Base-by-base conservation (phyloP, 2,329 filamentous ascomycete genomes). In the Annulohypoxylon truncatum region DNA sequence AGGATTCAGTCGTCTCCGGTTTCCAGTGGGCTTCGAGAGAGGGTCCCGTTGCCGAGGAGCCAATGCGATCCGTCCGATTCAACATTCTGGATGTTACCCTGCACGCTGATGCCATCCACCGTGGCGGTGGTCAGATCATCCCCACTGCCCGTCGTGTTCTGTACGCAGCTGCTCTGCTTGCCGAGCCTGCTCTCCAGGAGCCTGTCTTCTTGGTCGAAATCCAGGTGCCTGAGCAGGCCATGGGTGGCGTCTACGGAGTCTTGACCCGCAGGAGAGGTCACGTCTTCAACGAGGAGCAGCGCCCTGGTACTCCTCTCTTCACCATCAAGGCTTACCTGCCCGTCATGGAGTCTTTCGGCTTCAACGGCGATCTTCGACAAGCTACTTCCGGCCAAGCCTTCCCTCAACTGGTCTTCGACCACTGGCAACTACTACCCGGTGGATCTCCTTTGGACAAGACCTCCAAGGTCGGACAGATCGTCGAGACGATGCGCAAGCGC, bases 211-310 rank as follows among this genome's bases (percentile, higher is more conserved):
- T 97, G 82, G 94, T 97, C 82, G 96, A 99, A 85, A 99, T 99
- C 83, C 94, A 97, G 87, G 96, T 99, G 71, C 95, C 95, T 79
- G 96, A 99, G 89, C 87, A 90, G 79, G 95, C 96, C 81, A 98
- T 99, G 96, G 96, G 96, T 89, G 96, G 96, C 89, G 97, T 99
- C 84, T 99, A 99, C 86, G 92, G 94, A 91, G 94, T 97, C 80
- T 92, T 99, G 78, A 97, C 94, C 84, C 92, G 94, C 80, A 89
- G 94, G 83, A 91, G 96, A 92, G 96, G 96, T 89, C 95, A 98
- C 90, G 96, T 99, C 85, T 97, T 98, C 90, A 87, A 87, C 82
- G 96, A 99, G 88, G 92, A 96, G 88, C 96, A 99, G 89, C 93
- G 96, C 80, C 92, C 95, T 71, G 96, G 96, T 85, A 99, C 96